phyloP scores from a whole-genome alignment of 2,329 filamentous ascomycete species.

The Harringtonia aguacate region DNA sequence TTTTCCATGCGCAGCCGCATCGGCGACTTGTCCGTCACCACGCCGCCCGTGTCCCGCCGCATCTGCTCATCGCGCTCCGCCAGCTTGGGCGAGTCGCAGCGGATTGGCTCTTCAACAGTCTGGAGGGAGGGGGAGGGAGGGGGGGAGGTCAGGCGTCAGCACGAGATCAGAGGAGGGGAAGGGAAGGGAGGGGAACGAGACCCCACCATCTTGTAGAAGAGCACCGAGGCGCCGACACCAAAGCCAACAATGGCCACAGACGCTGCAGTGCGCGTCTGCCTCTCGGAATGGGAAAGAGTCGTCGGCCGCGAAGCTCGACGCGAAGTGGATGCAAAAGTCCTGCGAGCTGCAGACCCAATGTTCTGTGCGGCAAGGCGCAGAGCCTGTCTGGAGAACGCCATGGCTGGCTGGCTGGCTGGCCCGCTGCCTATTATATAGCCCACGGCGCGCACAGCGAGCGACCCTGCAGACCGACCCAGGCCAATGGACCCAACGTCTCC shows the following conservation, averaged over 20 bases:
- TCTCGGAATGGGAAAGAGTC: no score
- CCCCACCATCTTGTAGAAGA: slow-evolving; percentile 46
- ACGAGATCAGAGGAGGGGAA: slow-evolving; percentile 1
- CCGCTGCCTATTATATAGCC: no score
- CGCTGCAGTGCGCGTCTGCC: neutral
- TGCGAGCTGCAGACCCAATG: neutral
- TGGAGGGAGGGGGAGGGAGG: slow-evolving; percentile 14
- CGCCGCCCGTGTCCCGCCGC: slow-evolving; percentile 59
- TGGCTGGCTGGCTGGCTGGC: no score
- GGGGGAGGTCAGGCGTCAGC: neutral
- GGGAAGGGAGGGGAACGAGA: neutral
- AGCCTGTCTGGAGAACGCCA: neutral
- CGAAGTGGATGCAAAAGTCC: neutral
- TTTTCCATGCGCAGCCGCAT: slow-evolving; percentile 98
- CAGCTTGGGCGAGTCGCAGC: slow-evolving; percentile 57
- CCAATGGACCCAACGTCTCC: no score
- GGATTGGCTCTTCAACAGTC: slow-evolving; percentile 29
- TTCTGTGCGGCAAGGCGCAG: neutral
- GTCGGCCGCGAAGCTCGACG: neutral
- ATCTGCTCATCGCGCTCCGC: slow-evolving; percentile 74
- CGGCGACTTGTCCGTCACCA: slow-evolving; percentile 66
- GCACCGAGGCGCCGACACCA: slow-evolving; percentile 38
- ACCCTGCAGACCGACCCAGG: no score
- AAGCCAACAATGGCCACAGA: slow-evolving; percentile 30
- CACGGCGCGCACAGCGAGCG: no score